phyloP scores from a whole-genome alignment of 1,284 basidiomycete genomes.

The Ceratobasidium theobromae region DNA sequence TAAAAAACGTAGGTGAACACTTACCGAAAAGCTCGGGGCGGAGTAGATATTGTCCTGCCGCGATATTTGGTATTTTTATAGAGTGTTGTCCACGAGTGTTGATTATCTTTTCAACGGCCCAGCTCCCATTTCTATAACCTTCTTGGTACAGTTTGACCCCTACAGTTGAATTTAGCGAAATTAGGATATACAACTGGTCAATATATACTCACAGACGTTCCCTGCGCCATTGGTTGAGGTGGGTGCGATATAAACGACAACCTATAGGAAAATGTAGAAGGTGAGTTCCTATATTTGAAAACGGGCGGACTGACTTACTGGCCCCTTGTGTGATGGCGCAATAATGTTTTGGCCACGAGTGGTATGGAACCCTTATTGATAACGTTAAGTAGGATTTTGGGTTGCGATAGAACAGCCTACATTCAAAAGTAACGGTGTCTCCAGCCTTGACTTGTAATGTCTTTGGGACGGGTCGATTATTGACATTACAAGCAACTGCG shows the following conservation, averaged over 20 bases:
- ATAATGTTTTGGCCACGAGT: neutral
- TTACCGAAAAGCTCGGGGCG: constrained; percentile 22
- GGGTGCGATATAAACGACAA: neutral
- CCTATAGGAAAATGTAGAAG: neutral
- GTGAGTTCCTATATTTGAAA: neutral
- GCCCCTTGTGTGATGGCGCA: neutral
- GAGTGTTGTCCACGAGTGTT: constrained; percentile 28
- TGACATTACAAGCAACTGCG: constrained; percentile 4
- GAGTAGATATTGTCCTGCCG: constrained; percentile 28
- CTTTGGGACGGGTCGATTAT: neutral
- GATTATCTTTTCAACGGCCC: constrained; percentile 27
- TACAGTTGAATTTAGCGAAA: neutral
- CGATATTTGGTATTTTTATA: constrained; percentile 30
- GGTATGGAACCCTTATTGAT: neutral
- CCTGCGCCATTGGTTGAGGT: neutral
- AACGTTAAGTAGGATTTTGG: neutral
- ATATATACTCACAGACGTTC: neutral
- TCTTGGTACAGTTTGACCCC: neutral
- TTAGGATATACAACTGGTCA: neutral
- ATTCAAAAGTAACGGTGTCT: constrained; percentile 11
- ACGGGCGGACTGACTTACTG: neutral
- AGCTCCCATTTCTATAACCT: neutral
- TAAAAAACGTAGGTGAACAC: neutral
- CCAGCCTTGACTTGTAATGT: constrained; percentile 10
- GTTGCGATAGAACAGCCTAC: neutral